Evolutionary conservation across 2,329 filamentous ascomycete species (phyloP), one percentile per base, ranked within the genome.

Genomic region (Pseudopithomyces maydicus): DNA sequence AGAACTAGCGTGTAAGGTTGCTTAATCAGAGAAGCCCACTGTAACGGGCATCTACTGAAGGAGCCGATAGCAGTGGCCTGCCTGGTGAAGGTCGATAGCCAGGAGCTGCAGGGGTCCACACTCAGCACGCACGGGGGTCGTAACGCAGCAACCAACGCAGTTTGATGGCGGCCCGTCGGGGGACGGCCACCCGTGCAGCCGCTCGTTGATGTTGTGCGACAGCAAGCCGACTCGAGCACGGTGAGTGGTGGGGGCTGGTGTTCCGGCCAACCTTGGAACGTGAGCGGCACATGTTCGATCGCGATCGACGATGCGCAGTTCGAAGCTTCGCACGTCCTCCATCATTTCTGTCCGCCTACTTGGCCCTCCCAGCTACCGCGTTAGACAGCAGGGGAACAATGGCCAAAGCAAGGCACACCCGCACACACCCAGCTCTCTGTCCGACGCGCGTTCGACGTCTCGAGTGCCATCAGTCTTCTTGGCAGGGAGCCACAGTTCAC

Each of bases 31-130:
- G 17, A 19, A 26, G 50, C 41, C 50, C 36, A 26, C 29, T n/a
- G 6, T 8, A 8, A 20, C 23, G 44, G 15, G 49, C 49, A 39
- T 42, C 53, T 20, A 54, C 55, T 53, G 50, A 50, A 50, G 45
- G 29, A 54, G 49, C 48, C 36, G 29, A 39, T 36, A 39, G 32
- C 33, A 26, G 47, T 6, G 33, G 32, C n/a, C 47, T 39, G 35
- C 20, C 20, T 41, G 8, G 46, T 26, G 35, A 12, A 41, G n/a
- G 45, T 19, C 32, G 2, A 11, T 19, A 12, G 44, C n/a, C 32
- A 14, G 32, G 3, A 33, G 44, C 14, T 19, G 17, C 26, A n/a
- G 12, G 29, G 19, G 22, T 35, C 32, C 45, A 15, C 35, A 26
- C 35, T 23, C 11, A 26, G 20, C 29, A 22, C 20, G 15, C 47